Base-by-base conservation (phyloP, 306 rosid genomes). In the Ochetophila trinervis region DNA sequence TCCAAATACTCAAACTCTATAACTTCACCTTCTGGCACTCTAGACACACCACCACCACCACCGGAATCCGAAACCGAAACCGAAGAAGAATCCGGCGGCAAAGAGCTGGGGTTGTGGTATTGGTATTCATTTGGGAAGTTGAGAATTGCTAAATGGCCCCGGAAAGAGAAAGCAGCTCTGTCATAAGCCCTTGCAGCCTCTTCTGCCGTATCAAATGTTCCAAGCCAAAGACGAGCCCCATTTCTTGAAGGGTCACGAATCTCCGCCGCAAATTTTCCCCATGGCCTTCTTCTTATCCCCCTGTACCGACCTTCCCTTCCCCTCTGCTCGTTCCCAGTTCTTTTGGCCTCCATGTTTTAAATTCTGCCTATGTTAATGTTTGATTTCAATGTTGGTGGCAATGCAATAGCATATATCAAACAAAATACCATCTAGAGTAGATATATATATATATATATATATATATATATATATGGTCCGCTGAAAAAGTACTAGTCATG, bases 201-300 rank as follows among this genome's bases (percentile, higher is more conserved):
- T 23, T 89, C 95, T 0, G 98, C 89, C 1, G 97, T 92, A 1
- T 85, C 95, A 47, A 85, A 92, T 2, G 93, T 92, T 42, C 98
- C 98, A 0, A 92, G 79, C 98, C 98, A 92, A 1, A 85, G 65
- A 1, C 98, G 82, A 10, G 90, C 88, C 10, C 98, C 95, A 42
- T 87, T 92, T 37, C 95, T 75, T 9, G 92, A 78, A 0, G 96
- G 96, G 52, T 92, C 98, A n/a, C 98, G 90, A 62, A 89, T 92
- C 66, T 92, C 98, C 0, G 98, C 98, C 0, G 96, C 98, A 54
- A 75, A 89, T 68, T 92, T 92, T 0, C 95, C 98, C 98, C 96
- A 92, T 5, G 95, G 98, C 63, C 98, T 78, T 57, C 88, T 68
- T 3, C 98, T 72, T 32, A 92, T 89, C 22, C 98, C 98, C 67